Percentiles rank a stretch among this genome's conserved stretches.
These are phyloP conservation scores for Penicillium sp. DNA, from an alignment of 2,329 filamentous ascomycete species.

Conservation along the genomic window DNA sequence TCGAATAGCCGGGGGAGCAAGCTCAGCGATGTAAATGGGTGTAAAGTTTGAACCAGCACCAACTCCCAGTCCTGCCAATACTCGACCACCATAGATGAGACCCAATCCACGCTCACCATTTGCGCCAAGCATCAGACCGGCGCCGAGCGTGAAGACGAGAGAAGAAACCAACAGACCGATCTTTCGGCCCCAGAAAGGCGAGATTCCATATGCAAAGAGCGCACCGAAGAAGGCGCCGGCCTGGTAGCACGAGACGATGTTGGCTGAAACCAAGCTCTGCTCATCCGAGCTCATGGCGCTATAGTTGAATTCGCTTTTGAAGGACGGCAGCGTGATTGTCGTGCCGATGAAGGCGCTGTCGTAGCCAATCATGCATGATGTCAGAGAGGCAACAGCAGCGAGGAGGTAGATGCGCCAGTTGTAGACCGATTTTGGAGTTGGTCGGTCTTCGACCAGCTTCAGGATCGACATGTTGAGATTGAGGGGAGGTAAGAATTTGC, in stretches of 20 bases:
- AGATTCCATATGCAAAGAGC: constrained; percentile 36
- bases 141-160: constrained; percentile 56
- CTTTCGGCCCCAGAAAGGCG: constrained; percentile 53
- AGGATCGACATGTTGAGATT: neutral
- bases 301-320: neutral
- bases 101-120: constrained; percentile 56
- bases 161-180: constrained; percentile 54
- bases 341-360: constrained; percentile 11
- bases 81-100: constrained; percentile 61
- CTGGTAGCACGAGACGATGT: constrained; percentile 65
- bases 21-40: constrained; percentile 56
- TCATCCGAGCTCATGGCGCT: neutral
- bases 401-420: constrained; percentile 7
- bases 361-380: constrained; percentile 11
- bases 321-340: constrained; percentile 3
- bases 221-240: constrained; percentile 56
- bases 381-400: constrained; percentile 20
- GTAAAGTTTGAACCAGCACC: constrained; percentile 55
- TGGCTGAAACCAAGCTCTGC: constrained; percentile 9
- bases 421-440: constrained; percentile 1
- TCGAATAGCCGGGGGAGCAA: constrained; percentile 52
- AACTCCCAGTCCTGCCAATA: constrained; percentile 52
- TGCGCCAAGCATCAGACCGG: constrained; percentile 59
- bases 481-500: neutral
- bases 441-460: neutral